Conservation (phyloP, 2,329 filamentous ascomycete genomes). For the Coleophoma crateriformis region DNA sequence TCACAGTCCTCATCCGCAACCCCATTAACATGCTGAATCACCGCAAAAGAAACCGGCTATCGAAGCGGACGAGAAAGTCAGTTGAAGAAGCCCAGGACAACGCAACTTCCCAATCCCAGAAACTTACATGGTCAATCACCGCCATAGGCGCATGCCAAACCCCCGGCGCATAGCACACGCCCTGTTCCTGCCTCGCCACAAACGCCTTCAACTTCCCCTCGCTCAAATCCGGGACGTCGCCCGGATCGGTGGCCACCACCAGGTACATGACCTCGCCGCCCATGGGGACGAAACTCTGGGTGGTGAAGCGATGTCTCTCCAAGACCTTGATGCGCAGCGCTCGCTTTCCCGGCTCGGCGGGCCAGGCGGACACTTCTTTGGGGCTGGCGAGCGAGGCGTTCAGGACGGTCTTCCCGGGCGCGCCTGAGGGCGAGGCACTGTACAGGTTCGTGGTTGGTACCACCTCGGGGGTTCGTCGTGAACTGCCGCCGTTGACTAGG, state of each 20-base stretch:
- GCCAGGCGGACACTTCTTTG: neutral
- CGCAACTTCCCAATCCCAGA: constrained; percentile 58
- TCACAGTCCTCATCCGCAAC: constrained; percentile 4
- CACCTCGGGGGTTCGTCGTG: constrained; percentile 2
- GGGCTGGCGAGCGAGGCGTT: constrained; percentile 1
- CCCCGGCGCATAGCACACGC: constrained; percentile 83
- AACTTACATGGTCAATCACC: constrained; percentile 57
- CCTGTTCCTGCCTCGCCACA: constrained; percentile 66
- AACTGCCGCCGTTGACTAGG: neutral
- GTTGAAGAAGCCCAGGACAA: constrained; percentile 26
- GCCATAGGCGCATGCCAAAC: constrained; percentile 96
- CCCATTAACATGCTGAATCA: constrained; percentile 4
- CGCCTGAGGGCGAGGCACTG: neutral
- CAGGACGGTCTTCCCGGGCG: neutral
- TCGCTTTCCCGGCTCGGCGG: neutral
- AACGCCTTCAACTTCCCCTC: constrained; percentile 60
- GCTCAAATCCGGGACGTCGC: constrained; percentile 66
- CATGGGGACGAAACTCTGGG: constrained; percentile 82
- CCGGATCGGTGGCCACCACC: constrained; percentile 64
- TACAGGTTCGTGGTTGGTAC: constrained; percentile 3
- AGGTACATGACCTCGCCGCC: constrained; percentile 57
- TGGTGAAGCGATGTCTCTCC: constrained; percentile 85
- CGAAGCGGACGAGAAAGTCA: neutral
- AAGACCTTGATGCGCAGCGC: constrained; percentile 62
- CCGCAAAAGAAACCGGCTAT: constrained; percentile 2